A percentile compares a stretch with the other conserved stretches of the same genome.
Conservation (phyloP, 352 stramenopile species). For the Elongisporangium anandrum region DNA sequence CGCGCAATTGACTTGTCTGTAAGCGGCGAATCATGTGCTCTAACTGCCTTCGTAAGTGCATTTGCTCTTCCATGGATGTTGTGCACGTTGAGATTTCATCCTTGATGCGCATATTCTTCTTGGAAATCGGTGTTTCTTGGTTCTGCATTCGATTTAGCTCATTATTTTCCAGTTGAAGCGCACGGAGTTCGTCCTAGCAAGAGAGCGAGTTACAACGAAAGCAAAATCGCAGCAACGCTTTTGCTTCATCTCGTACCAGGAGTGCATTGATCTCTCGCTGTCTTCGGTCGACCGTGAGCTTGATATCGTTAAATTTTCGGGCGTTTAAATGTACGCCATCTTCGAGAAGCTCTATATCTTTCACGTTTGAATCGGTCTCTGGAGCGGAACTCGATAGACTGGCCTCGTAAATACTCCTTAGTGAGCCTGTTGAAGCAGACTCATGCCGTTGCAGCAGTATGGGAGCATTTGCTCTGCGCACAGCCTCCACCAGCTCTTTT, state of each 20-base stretch:
- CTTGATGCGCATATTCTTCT: conserved; percentile 63
- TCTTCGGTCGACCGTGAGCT: conserved; percentile 52
- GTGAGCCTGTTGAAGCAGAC: conserved; percentile 15
- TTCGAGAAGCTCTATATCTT: conserved; percentile 64
- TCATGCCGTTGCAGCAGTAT: conserved; percentile 57
- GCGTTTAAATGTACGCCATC: conserved; percentile 69
- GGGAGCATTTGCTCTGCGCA: conserved; percentile 67
- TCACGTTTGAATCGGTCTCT: conserved; percentile 35
- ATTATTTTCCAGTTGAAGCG: conserved; percentile 68
- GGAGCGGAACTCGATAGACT: conserved; percentile 11
- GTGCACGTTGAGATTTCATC: conserved; percentile 68
- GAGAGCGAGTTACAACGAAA: not conserved
- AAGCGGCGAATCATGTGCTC: conserved; percentile 82
- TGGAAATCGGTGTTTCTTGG: conserved; percentile 70
- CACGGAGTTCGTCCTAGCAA: conserved; percentile 59
- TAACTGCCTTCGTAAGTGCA: conserved; percentile 62
- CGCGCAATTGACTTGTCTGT: conserved; percentile 66
- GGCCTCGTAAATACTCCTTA: conserved; percentile 19
- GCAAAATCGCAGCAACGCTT: not conserved
- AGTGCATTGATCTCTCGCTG: conserved; percentile 63
- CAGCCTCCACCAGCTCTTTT: conserved; percentile 68
- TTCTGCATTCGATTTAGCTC: conserved; percentile 69
- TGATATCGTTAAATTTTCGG: conserved; percentile 79
- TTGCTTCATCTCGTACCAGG: conserved; percentile 23
- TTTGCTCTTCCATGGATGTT: conserved; percentile 74